phyloP scores from a whole-genome alignment of 371 early-diverging fungal species.

The Mortierella sp. region DNA sequence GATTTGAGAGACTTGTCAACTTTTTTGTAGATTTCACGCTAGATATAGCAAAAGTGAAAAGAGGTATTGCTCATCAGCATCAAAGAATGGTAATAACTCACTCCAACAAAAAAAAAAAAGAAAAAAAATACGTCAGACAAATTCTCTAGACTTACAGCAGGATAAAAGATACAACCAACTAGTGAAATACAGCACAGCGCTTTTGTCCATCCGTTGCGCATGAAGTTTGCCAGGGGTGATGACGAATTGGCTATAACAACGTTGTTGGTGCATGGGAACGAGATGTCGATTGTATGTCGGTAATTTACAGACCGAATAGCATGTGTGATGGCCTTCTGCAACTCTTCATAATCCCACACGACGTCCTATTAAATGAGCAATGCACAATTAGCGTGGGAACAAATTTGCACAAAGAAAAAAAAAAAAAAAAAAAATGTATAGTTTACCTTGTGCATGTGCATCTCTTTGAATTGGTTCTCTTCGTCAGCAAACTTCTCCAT shows the following conservation, averaged over 20 bases:
- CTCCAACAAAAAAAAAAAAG: no score
- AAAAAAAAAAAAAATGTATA: not conserved
- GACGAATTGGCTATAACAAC: slow-evolving; percentile 32
- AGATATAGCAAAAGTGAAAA: not conserved
- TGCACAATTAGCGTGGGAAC: not conserved
- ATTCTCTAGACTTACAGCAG: slow-evolving; percentile 20
- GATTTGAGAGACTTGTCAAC: slow-evolving; percentile 37
- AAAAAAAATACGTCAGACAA: not conserved
- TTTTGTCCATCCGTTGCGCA: slow-evolving; percentile 45
- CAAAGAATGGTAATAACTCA: no score
- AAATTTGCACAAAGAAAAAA: not conserved
- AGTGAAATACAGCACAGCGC: slow-evolving; percentile 28
- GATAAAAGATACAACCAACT: slow-evolving; percentile 30
- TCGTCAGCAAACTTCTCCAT: slow-evolving; percentile 42
- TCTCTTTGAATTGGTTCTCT: slow-evolving; percentile 46
- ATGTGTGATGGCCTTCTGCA: slow-evolving; percentile 35
- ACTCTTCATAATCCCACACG: slow-evolving; percentile 42
- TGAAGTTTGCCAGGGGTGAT: slow-evolving; percentile 30
- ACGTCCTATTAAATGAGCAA: slow-evolving; percentile 7
- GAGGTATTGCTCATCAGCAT: no score
- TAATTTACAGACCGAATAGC: slow-evolving; percentile 38
- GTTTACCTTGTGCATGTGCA: slow-evolving; percentile 39
- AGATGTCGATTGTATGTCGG: slow-evolving; percentile 24
- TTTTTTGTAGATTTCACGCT: slow-evolving; percentile 38
- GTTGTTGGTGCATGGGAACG: slow-evolving; percentile 33